Base-by-base conservation (phyloP, 495 filamentous ascomycete species). In the Penicillium mononematosum region DNA sequence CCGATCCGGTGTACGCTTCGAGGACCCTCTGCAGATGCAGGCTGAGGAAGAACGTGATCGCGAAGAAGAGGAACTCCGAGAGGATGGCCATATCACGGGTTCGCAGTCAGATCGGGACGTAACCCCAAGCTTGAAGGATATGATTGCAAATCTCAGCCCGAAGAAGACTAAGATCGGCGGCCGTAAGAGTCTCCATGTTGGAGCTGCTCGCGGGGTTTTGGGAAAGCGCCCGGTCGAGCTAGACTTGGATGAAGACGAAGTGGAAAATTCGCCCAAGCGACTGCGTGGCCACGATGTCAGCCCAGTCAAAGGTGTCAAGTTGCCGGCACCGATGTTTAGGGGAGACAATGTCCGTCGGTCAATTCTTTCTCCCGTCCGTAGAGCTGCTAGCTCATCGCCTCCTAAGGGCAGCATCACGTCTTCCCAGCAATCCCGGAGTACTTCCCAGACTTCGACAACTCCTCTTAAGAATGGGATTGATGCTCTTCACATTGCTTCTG, bases 141-240 rank as follows among this genome's bases (percentile, higher is more conserved):
- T 89, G 84, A 92, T 92, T 41, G 81, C 86, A 53, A 87, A 83
- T 46, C 76, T 92, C 44, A 90, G 84, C 5, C 89, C 89, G 2
- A 91, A 90, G 75, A 90, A 91, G 68, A 83, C 79, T 53, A 78
- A 77, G 25, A 51, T 89, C 1, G 83, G 81, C 24, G 82, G 81
- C 20, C 85, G 88, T 20, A 92, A 92, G 70, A 92, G 89, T 65
- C 73, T 92, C 27, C 84, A 87, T 63, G 83, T 89, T 17, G 88
- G 88, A 41, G 87, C 88, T 62, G 88, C 88, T 11, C 85, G 79
- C 45, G 89, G 88, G 4, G 69, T 92, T 34, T 76, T 92, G 7
- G 89, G 89, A 8, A 92, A 91, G 62, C 78, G 89, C 20, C 88
- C 88, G 5, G 73, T 74, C 7, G 89, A 92, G 65, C 79, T 90